Conservation (phyloP, 345 rosid genomes). For the Melaleuca quinquenervia region DNA sequence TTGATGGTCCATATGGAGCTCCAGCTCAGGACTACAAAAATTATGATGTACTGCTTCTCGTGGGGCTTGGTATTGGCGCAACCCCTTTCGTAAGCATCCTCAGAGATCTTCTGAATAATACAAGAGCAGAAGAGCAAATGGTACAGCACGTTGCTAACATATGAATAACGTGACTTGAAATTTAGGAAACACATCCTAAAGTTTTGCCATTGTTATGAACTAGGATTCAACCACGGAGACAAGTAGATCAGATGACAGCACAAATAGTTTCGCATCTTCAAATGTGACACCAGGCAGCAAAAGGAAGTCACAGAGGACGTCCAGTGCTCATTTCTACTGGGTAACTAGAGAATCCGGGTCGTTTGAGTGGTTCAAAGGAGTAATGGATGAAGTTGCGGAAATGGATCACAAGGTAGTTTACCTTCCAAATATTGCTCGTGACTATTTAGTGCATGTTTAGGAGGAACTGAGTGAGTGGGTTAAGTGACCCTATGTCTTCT, state of each 20-base stretch:
- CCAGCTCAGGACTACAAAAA: slow-evolving; percentile 92
- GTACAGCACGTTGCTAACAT: slow-evolving; percentile 9
- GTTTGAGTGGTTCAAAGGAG: slow-evolving; percentile 95
- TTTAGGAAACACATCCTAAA: background rate
- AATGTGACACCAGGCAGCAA: slow-evolving; percentile 27
- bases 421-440: background rate
- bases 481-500: background rate
- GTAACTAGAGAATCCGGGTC: slow-evolving; percentile 95
- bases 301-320: slow-evolving; percentile 45
- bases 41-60: slow-evolving; percentile 87
- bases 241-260: slow-evolving; percentile 58
- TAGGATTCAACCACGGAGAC: slow-evolving; percentile 53
- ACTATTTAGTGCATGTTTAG: background rate
- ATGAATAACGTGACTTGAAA: background rate
- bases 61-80: slow-evolving; percentile 95
- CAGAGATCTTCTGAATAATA: slow-evolving; percentile 61
- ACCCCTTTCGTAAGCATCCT: slow-evolving; percentile 97
- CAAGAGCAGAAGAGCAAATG: slow-evolving; percentile 59
- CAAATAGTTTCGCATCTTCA: slow-evolving; percentile 62
- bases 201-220: background rate
- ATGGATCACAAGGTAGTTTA: slow-evolving; percentile 74
- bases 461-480: background rate
- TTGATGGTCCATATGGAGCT: slow-evolving; percentile 96
- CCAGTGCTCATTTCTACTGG: slow-evolving; percentile 88
- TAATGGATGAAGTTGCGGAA: slow-evolving; percentile 88